Base-by-base conservation (phyloP, 768 basidiomycete species). In the Tylopilus vinaceipallidus region DNA sequence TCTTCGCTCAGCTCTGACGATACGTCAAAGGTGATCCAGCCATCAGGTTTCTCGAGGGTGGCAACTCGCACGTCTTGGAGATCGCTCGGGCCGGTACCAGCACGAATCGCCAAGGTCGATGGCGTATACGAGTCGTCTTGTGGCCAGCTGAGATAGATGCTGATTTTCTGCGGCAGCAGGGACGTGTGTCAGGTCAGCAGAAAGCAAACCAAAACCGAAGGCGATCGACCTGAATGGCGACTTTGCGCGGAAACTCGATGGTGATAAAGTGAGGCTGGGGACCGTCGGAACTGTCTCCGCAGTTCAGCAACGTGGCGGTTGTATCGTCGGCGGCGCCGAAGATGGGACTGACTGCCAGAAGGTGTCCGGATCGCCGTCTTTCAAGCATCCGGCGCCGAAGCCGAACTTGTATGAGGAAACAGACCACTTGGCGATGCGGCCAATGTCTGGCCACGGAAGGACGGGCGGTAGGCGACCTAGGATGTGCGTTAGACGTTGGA, bases 81-180 rank as follows among this genome's bases (percentile, higher is more conserved):
- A 68, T 98, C 97, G 50, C 84, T 88, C 6, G 84, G 79, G 12
- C 92, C 87, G 11, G 94, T 98, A 14, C 97, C 97, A 0, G 95
- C 95, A 42, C 92, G 84, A 32, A 99, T 83, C 2, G 87, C 85
- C 51, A 99, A 76, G 17, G 88, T 90, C 0, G 91, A 88, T 0
- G 97, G 97, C 0, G 97, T 98, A 67, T 98, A 99, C 0, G 97
- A 98, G 64, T 99, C 97, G 64, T 98, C 97, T 44, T 81, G 80
- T 4, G 79, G 76, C 66, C 83, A 89, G 61, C 86, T 86, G 33
- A 95, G 82, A 66, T 81, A 81, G 39, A 95, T 80, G 58, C 88
- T 88, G 45, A 95, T 74, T 86, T 95, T 93, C 91, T 95, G 64
- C 10, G 45, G 22, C 13, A 12, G 12, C 12, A n/a, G n/a, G n/a